These are phyloP conservation scores for Pezicula carpinea DNA, from an alignment of 2,329 filamentous ascomycete genomes.

Conservation along the genomic window DNA sequence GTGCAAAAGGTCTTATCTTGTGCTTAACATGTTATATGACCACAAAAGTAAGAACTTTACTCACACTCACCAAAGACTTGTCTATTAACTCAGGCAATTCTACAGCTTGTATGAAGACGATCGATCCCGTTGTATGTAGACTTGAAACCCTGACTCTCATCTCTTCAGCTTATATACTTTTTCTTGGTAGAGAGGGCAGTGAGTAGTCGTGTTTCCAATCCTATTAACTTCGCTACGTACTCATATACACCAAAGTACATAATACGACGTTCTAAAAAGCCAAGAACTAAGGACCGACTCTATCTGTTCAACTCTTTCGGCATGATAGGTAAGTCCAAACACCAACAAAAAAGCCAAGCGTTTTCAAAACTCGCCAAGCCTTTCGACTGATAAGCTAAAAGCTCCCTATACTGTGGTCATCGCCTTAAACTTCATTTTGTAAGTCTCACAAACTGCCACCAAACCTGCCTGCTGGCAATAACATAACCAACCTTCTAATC, in stretches of 20 bases:
- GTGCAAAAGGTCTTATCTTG: slow-evolving; percentile 53
- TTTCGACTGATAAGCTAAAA: slow-evolving; percentile 13
- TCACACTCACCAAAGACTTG: slow-evolving; percentile 4
- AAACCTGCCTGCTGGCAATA: background rate
- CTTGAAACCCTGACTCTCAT: background rate
- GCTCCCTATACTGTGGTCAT: slow-evolving; percentile 37
- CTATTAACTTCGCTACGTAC: background rate
- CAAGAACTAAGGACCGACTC: slow-evolving; percentile 49
- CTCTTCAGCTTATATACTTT: slow-evolving; percentile 48
- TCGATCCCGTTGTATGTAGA: no score
- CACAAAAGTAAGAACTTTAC: slow-evolving; percentile 46
- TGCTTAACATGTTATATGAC: slow-evolving; percentile 59
- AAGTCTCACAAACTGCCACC: slow-evolving; percentile 26
- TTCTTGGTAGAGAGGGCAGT: slow-evolving; percentile 62
- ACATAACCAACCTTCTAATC: slow-evolving; percentile 27
- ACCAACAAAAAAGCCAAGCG: no score
- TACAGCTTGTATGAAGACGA: background rate
- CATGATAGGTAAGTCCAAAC: slow-evolving; percentile 41
- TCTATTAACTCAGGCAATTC: background rate
- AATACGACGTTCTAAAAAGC: slow-evolving; percentile 47
- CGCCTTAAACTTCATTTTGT: slow-evolving; percentile 58
- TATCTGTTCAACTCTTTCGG: slow-evolving; percentile 59
- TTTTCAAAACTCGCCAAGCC: background rate
- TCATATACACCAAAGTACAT: slow-evolving; percentile 33
- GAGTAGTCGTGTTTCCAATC: background rate